phyloP scores from a whole-genome alignment of 495 filamentous ascomycete genomes.

The Neurospora sp. region DNA sequence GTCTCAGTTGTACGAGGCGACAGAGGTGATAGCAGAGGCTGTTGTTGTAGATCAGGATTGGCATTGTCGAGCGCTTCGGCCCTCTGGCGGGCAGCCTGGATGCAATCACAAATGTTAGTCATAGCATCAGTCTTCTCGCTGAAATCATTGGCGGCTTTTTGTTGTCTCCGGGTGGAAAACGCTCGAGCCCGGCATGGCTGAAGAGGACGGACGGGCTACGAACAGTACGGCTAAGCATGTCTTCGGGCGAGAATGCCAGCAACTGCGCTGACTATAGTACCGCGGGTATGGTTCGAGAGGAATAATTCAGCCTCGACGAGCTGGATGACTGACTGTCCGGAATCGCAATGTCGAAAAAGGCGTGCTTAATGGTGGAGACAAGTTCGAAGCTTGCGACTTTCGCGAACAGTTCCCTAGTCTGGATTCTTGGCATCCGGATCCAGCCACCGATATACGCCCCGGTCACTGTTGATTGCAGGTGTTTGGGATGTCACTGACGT shows the following conservation, averaged over 20 bases:
- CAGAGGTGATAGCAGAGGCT: constrained; percentile 9
- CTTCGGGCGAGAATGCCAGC: constrained; percentile 13
- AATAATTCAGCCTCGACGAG: neutral
- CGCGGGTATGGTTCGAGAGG: neutral
- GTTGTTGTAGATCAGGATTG: constrained; percentile 14
- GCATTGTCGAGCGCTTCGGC: constrained; percentile 15
- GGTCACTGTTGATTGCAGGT: neutral
- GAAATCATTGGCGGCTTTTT: neutral
- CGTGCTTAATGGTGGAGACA: neutral
- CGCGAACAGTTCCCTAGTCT: neutral
- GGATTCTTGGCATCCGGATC: neutral
- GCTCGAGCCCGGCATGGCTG: neutral
- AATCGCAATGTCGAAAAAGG: neutral
- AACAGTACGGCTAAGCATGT: constrained; percentile 14
- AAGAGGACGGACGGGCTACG: constrained; percentile 7
- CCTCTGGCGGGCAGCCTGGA: constrained; percentile 22
- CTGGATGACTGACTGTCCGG: neutral
- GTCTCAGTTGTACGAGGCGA: constrained; percentile 12
- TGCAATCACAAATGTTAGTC: constrained; percentile 6
- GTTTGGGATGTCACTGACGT: constrained; percentile 25
- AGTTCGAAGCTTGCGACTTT: neutral
- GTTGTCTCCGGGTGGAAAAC: neutral
- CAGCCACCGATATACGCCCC: neutral
- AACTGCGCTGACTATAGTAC: constrained; percentile 8
- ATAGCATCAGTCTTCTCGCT: neutral